These are phyloP conservation scores for Mortierella antarctica DNA, from an alignment of 192 early-diverging fungal genomes.

Conservation along the genomic window DNA sequence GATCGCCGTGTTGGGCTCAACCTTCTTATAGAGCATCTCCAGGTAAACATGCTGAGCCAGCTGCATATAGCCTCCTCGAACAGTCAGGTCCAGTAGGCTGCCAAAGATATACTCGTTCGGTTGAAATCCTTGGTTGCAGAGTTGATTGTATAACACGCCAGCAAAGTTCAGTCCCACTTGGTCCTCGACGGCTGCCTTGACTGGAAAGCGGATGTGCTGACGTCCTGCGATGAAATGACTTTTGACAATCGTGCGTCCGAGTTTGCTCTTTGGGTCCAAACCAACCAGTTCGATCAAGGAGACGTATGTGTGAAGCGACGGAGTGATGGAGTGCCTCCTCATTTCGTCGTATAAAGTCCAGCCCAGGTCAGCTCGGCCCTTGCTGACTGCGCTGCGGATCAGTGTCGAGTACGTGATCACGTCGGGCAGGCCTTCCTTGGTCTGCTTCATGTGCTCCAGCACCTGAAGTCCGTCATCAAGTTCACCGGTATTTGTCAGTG, in stretches of 20 bases:
- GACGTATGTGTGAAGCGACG: constrained; percentile 22
- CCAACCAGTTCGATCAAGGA: constrained; percentile 26
- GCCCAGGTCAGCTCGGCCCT: constrained; percentile 18
- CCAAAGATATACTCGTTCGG: constrained; percentile 42
- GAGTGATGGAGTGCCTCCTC: constrained; percentile 11
- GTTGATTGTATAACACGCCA: constrained; percentile 21
- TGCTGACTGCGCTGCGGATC: constrained; percentile 21
- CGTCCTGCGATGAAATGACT: constrained; percentile 5
- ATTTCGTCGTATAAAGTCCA: constrained; percentile 41
- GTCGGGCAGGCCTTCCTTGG: constrained; percentile 6
- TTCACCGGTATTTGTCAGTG: constrained; percentile 1
- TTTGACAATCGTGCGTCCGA: constrained; percentile 17
- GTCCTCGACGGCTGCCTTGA: constrained; percentile 23
- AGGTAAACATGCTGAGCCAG: constrained; percentile 32
- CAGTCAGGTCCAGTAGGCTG: constrained; percentile 17
- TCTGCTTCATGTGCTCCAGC: constrained; percentile 27
- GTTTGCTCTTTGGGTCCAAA: constrained; percentile 22
- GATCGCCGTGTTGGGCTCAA: constrained; percentile 41
- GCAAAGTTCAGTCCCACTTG: constrained; percentile 36
- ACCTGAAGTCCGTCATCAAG: constrained; percentile 22
- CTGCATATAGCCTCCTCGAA: constrained; percentile 11
- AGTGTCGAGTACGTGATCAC: constrained; percentile 26
- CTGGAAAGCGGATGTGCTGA: constrained; percentile 9
- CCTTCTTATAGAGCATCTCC: constrained; percentile 29
- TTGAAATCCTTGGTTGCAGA: constrained; percentile 28